Conservation (phyloP, 2,329 filamentous ascomycete species). For the Exserohilum turcica region DNA sequence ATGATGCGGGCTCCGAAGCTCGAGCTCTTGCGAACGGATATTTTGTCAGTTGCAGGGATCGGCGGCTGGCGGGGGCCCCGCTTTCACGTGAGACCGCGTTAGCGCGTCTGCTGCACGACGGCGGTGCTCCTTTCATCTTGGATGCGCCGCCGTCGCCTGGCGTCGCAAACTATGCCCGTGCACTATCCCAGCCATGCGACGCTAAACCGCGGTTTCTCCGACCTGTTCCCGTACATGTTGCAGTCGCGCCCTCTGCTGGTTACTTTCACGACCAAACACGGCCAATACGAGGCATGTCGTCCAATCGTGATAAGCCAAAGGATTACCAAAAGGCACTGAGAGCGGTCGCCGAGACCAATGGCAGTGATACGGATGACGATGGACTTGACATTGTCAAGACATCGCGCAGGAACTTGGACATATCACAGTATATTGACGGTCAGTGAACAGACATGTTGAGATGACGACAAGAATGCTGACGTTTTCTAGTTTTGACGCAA, state of each 20-base stretch:
- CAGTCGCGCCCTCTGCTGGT: not conserved
- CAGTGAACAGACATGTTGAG: conserved; percentile 1
- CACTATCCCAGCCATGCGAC: not conserved
- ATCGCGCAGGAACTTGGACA: conserved; percentile 38
- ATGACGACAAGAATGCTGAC: conserved; percentile 13
- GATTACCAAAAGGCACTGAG: conserved; percentile 25
- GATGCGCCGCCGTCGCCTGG: not conserved
- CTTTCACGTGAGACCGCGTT: conserved; percentile 38
- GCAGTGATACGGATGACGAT: conserved; percentile 44
- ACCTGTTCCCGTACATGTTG: not conserved
- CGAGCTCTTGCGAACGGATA: conserved; percentile 6
- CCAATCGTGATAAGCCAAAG: conserved; percentile 16
- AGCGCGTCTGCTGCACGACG: conserved; percentile 15
- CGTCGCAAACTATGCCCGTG: not conserved
- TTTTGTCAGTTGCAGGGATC: conserved; percentile 10
- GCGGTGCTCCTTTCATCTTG: not conserved
- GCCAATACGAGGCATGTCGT: conserved; percentile 22
- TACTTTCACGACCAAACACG: not conserved
- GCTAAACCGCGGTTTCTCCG: not conserved
- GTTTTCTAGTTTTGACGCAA: conserved; percentile 32
- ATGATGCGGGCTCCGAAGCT: conserved; percentile 6
- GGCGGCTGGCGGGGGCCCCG: conserved; percentile 19
- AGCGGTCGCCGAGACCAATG: conserved; percentile 36
- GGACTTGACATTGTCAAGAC: conserved; percentile 52
- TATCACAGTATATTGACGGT: conserved; percentile 45